Evolutionary conservation across 73 alveolate species (phyloP).

Genomic region (Loxodes magnus): DNA sequence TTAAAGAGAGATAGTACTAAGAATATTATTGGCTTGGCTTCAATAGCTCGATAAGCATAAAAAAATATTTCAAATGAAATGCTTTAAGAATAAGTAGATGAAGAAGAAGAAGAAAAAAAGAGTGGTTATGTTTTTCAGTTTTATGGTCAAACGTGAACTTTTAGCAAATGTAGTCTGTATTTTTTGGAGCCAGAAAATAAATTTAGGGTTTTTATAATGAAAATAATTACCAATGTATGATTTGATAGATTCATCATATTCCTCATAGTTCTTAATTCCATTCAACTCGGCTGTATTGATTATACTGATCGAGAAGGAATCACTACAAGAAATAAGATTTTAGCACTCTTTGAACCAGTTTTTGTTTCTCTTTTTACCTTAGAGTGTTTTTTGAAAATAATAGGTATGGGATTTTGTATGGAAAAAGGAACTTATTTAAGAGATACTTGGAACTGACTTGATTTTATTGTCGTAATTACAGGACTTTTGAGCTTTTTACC

Average conservation of each 20-base stretch:
- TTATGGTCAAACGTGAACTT: too few relatives aligned
- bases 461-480: slow-evolving; percentile 49
- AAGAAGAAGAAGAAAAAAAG: too few relatives aligned
- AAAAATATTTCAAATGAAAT: too few relatives aligned
- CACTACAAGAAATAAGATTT: background rate
- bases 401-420: slow-evolving; percentile 53
- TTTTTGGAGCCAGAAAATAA: too few relatives aligned
- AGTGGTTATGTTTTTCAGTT: too few relatives aligned
- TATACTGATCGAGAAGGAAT: slow-evolving; percentile 18
- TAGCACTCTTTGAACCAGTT: slow-evolving; percentile 7
- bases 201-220: too few relatives aligned
- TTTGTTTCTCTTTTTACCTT: slow-evolving; percentile 33
- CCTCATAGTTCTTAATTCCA: slow-evolving; percentile 11
- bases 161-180: too few relatives aligned
- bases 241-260: slow-evolving; percentile 14
- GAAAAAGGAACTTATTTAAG: slow-evolving; percentile 41
- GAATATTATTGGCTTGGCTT: too few relatives aligned
- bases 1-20: too few relatives aligned
- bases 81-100: too few relatives aligned
- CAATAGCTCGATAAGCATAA: too few relatives aligned
- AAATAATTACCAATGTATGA: too few relatives aligned
- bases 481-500: slow-evolving; percentile 22
- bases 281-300: slow-evolving; percentile 18
- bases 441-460: slow-evolving; percentile 67
- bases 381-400: slow-evolving; percentile 44